Evolutionary conservation across 139 green algal genomes (phyloP).

Genomic region (Marvania coccoides): DNA sequence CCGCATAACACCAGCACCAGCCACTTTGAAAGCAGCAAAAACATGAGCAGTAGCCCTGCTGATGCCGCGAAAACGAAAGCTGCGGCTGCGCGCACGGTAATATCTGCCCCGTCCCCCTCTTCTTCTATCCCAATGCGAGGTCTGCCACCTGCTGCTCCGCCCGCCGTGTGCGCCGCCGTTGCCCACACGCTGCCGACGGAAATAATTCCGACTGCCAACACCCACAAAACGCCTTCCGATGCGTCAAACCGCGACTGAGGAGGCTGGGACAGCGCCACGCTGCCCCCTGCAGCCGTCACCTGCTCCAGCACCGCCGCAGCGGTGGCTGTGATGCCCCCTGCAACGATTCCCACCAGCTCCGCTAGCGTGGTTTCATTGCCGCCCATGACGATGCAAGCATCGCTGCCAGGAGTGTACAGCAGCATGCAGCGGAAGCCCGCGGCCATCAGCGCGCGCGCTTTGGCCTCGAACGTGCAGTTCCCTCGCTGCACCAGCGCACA

Average conservation of each 20-base stretch:
- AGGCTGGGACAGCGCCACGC: slow-evolving; percentile 5
- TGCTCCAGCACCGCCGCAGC: slow-evolving; percentile 15
- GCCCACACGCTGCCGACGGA: slow-evolving; percentile 45
- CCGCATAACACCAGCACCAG: slow-evolving; percentile 57
- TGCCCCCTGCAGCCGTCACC: not conserved
- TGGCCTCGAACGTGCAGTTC: slow-evolving; percentile 55
- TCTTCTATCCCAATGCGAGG: too few species aligned
- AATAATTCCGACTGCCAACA: slow-evolving; percentile 60
- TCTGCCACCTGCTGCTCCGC: not conserved
- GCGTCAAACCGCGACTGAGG: slow-evolving; percentile 33
- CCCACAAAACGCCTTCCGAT: slow-evolving; percentile 41
- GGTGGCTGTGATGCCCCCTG: slow-evolving; percentile 32
- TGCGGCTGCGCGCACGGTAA: slow-evolving; percentile 42
- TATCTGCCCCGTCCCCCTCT: slow-evolving; percentile 25
- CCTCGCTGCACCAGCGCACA: slow-evolving; percentile 42
- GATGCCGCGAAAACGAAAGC: slow-evolving; percentile 59
- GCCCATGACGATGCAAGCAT: slow-evolving; percentile 53
- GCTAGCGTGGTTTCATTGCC: slow-evolving; percentile 1
- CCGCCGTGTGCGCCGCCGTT: not conserved
- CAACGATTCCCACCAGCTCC: not conserved
- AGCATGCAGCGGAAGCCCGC: slow-evolving; percentile 47
- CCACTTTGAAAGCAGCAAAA: slow-evolving; percentile 58
- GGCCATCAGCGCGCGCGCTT: slow-evolving; percentile 36
- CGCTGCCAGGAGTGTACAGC: slow-evolving; percentile 19
- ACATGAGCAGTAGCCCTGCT: slow-evolving; percentile 59